Conservation (phyloP, 2,329 filamentous ascomycete genomes). For the Alternaria novae-zelandiae region DNA sequence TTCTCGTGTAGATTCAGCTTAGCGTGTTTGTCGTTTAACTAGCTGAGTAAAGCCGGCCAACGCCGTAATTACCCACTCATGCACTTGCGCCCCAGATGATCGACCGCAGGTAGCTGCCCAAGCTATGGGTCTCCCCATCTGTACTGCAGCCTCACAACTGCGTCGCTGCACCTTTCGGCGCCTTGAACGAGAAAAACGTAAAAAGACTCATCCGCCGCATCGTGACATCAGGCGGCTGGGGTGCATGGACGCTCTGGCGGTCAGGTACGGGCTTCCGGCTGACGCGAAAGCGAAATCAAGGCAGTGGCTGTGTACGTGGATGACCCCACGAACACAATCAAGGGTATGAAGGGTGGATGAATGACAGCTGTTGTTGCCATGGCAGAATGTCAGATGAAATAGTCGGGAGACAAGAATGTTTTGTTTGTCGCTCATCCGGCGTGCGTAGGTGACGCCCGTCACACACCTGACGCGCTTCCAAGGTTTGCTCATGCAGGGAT, state of each 20-base stretch:
- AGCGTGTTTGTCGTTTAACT: neutral
- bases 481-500: constrained; percentile 25
- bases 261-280: neutral
- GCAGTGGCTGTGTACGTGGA: neutral
- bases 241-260: neutral
- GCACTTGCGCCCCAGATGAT: neutral
- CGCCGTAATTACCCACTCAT: neutral
- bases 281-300: neutral
- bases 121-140: neutral
- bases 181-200: neutral
- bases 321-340: neutral
- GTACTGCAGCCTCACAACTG: neutral
- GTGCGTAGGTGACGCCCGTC: constrained; percentile 9
- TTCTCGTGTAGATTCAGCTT: neutral
- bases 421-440: constrained; percentile 23
- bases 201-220: neutral
- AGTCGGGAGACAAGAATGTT: neutral
- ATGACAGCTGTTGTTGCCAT: neutral
- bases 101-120: neutral
- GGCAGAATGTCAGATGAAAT: neutral
- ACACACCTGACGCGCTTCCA: constrained; percentile 6
- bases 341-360: neutral
- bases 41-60: neutral
- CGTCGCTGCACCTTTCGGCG: neutral
- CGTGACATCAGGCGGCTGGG: neutral